Evolutionary conservation across 2,329 filamentous ascomycete genomes (phyloP), one percentile per base, ranked within the genome.

Genomic region (Hypoxylon rubiginosum): DNA sequence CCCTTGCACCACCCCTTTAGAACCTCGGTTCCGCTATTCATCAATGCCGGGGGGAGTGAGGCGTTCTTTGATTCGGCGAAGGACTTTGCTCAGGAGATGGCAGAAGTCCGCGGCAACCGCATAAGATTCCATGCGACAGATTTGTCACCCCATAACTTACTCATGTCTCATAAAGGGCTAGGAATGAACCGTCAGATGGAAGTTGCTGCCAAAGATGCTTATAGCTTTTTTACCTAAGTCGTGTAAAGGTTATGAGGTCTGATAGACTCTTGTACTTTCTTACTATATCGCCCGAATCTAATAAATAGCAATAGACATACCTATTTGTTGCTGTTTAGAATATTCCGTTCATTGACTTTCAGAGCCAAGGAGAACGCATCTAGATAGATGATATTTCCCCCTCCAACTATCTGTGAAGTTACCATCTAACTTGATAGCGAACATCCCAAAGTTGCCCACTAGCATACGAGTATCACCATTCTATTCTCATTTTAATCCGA

Each of bases 1-100:
- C 73, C 73, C 1, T 36, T 73, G 19, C 49, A 71, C 24, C 70
- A 71, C 46, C 72, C 72, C 1, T 75, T 72, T 48, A 58, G 36
- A 30, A 41, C 64, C 1, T 50, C 54, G n/a, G 66, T 64, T 4
- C 71, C 73, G 2, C 43, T 74, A 1, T 73, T 68, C 19, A 62
- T 74, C 3, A 32, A 70, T 8, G 52, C 70, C 3, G 73, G 73
- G 9, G 30, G 24, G 0, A 49, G 49, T 3, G 73, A 74, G 41
- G 73, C 58, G 0, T 64, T 73, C 8, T 55, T 65, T 17, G 63
- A 66, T 26, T 51, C 62, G 4, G 65, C 69, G 5, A 55, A 51
- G 36, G 41, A 48, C 9, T 75, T 74, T 21, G 63, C 67, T 7
- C 28, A 61, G 39, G 57, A 72, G 43, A 74, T 74, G 72, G 48